These are phyloP conservation scores for Acrocalymma vagum DNA, from an alignment of 2,329 filamentous ascomycete genomes.

Conservation along the genomic window DNA sequence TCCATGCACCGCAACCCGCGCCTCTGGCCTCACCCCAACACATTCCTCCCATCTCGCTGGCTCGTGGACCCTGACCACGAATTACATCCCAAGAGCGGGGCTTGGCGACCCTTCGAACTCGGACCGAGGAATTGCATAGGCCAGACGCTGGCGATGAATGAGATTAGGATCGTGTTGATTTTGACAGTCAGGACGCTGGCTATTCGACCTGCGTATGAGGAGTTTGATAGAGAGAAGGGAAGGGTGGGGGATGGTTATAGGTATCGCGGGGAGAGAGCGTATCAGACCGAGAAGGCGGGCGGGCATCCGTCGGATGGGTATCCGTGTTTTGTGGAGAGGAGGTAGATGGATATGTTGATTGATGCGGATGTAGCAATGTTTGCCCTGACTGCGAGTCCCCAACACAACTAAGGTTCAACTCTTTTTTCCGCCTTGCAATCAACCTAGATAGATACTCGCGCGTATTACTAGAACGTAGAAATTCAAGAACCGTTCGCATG, in stretches of 20 bases:
- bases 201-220: constrained; percentile 17
- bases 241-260: constrained; percentile 19
- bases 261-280: constrained; percentile 4
- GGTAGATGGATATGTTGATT: too few relatives aligned
- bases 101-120: constrained; percentile 46
- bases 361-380: too few relatives aligned
- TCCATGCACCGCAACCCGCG: constrained; percentile 20
- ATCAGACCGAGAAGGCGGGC: constrained; percentile 5
- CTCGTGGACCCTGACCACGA: constrained; percentile 11
- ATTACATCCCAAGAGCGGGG: constrained; percentile 12
- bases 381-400: too few relatives aligned
- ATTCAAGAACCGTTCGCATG: too few relatives aligned
- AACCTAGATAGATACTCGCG: too few relatives aligned
- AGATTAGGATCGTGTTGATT: constrained; percentile 4
- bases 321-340: constrained; percentile 29
- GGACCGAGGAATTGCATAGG: constrained; percentile 54
- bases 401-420: too few relatives aligned
- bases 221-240: constrained; percentile 19
- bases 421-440: too few relatives aligned
- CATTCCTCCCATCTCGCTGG: constrained; percentile 25
- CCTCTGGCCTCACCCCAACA: constrained; percentile 14
- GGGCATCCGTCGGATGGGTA: constrained; percentile 2
- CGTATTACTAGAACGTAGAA: too few relatives aligned
- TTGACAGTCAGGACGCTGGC: constrained; percentile 12
- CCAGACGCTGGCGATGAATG: constrained; percentile 10